Base-by-base conservation (phyloP, 2,329 filamentous ascomycete species). In the Aspergillus sp. region DNA sequence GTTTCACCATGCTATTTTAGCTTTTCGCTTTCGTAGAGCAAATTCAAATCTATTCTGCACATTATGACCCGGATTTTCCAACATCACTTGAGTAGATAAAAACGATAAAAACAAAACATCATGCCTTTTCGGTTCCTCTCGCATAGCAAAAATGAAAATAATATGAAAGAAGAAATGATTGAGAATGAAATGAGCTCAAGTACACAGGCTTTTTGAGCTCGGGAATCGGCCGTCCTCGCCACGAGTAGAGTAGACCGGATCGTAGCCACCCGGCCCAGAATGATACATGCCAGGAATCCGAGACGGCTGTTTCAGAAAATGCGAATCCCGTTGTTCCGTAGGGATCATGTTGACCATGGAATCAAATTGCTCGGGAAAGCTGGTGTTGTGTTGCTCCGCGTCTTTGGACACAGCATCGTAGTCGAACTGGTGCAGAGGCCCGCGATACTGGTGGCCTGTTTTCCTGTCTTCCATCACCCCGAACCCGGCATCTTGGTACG, bases 131-230 rank as follows among this genome's bases (percentile, higher is more conserved):
- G 35, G 17, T 42, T 19, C 40, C 35, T 17, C 13, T 17, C 26
- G 26, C 26, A 36, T 24, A n/a, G 32, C 26, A 48, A 47, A 42
- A 30, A 17, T 32, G 19, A 47, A 38, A 26, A 51, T 9, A 58
- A 51, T 60, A 50, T 55, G 56, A 40, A 60, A 49, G 47, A 60
- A 51, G 50, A 51, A 58, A 47, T 48, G 52, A 47, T 49, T 42
- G 57, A 63, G 61, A 61, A 63, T 61, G 63, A 52, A 55, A 62
- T 61, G 52, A 51, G 56, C 57, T 51, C 52, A 72, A 53, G 65
- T 64, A 57, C 71, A 72, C 16, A 73, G 53, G 49, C 69, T 65
- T 50, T 68, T 69, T 35, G 66, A 61, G 43, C 60, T 67, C 32
- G 66, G 64, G 50, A 70, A 69, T 40, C 71, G 67, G 47, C 58